Percentiles rank a stretch among this genome's conserved stretches.
These are phyloP conservation scores for Leptodermis oblonga DNA, from an alignment of 257 asterid species.

Conservation along the genomic window DNA sequence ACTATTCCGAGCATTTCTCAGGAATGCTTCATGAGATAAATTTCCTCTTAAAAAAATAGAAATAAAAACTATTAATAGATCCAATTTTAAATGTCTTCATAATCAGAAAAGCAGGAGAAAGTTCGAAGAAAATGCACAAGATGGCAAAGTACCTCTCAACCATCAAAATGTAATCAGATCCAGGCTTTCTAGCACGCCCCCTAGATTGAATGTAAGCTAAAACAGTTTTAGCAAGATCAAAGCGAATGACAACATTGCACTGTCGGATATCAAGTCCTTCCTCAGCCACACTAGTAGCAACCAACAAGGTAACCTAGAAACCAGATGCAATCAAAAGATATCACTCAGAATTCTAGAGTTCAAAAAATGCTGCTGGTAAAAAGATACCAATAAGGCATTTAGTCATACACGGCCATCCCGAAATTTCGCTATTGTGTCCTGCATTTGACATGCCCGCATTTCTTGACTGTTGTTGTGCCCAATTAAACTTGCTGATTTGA, in stretches of 20 bases:
- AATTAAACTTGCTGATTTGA: constrained; percentile 88
- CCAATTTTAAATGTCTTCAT: constrained; percentile 7
- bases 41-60: constrained; percentile 59
- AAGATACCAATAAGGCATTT: constrained; percentile 11
- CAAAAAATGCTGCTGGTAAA: background rate
- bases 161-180: constrained; percentile 98
- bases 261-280: constrained; percentile 99
- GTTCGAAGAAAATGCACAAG: constrained; percentile 13
- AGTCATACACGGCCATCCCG: constrained; percentile 97
- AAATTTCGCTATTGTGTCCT: constrained; percentile 87
- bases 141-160: constrained; percentile 74
- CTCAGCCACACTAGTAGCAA: constrained; percentile 99
- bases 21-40: constrained; percentile 75
- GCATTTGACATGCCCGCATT: constrained; percentile 97
- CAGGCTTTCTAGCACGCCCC: constrained; percentile 99
- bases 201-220: constrained; percentile 98
- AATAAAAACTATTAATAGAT: constrained; percentile 9
- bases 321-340: constrained; percentile 15
- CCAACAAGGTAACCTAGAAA: constrained; percentile 84
- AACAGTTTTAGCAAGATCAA: constrained; percentile 99
- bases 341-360: constrained; percentile 7
- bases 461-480: constrained; percentile 98
- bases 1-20: constrained; percentile 94
- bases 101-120: constrained; percentile 17
- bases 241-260: constrained; percentile 98